Percentiles rank a stretch among this genome's conserved stretches.
Evolutionary conservation across 2,329 filamentous ascomycete genomes (phyloP).

Genomic region (Beauveria pseudobassiana): DNA sequence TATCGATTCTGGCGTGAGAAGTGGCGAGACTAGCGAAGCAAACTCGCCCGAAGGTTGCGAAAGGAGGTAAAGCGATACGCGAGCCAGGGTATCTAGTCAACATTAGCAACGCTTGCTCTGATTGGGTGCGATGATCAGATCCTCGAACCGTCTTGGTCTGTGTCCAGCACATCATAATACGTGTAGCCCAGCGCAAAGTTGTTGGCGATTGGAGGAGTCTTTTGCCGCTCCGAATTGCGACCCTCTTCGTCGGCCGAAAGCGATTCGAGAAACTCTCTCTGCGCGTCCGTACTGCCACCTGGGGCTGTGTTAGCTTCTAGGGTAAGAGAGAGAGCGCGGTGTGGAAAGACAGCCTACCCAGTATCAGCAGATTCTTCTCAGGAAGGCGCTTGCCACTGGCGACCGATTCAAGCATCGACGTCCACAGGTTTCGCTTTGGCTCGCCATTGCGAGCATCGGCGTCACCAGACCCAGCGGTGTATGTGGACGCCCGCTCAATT

Average conservation of each 20-base stretch:
- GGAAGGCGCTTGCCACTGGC: conserved; percentile 84
- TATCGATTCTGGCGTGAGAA: conserved; percentile 76
- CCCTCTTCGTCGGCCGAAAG: conserved; percentile 47
- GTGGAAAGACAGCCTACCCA: conserved; percentile 49
- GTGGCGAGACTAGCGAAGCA: conserved; percentile 71
- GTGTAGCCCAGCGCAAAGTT: conserved; percentile 90
- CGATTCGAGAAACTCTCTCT: conserved; percentile 73
- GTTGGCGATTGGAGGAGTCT: conserved; percentile 75
- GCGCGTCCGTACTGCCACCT: conserved; percentile 77
- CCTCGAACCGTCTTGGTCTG: conserved; percentile 75
- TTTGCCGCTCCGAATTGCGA: conserved; percentile 48
- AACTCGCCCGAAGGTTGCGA: conserved; percentile 80
- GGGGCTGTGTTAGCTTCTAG: conserved; percentile 10
- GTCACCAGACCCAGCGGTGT: conserved; percentile 48
- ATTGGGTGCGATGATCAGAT: background rate
- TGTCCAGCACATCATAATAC: conserved; percentile 88
- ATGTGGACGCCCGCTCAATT: conserved; percentile 50
- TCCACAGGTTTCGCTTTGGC: conserved; percentile 88
- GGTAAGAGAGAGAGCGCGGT: background rate
- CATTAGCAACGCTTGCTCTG: conserved; percentile 16
- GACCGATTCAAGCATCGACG: conserved; percentile 82
- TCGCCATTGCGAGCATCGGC: conserved; percentile 54
- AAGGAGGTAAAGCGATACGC: conserved; percentile 82
- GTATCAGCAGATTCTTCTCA: conserved; percentile 82
- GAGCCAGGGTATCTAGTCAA: conserved; percentile 71